A percentile compares a stretch with the other conserved stretches of the same genome.
Conservation (phyloP, 148 eudicot genomes). For the Linanthus parryae region DNA sequence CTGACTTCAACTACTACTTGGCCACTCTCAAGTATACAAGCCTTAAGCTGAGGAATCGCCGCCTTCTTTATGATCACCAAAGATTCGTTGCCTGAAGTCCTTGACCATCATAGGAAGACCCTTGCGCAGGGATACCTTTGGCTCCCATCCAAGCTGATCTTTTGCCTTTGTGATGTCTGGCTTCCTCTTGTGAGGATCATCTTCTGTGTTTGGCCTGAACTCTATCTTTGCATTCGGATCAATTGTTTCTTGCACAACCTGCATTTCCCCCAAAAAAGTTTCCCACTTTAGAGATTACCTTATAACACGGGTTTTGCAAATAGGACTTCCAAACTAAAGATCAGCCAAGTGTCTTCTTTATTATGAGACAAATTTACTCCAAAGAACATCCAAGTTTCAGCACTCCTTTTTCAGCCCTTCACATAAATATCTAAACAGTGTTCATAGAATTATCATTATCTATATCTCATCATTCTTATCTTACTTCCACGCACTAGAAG, state of each 20-base stretch:
- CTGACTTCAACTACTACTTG: neutral
- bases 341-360: too few relatives aligned
- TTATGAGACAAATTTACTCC: too few relatives aligned
- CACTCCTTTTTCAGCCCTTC: too few relatives aligned
- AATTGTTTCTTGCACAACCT: slow-evolving; percentile 96
- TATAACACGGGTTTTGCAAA: too few relatives aligned
- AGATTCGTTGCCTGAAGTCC: slow-evolving; percentile 80
- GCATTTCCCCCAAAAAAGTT: too few relatives aligned
- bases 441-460: too few relatives aligned
- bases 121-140: slow-evolving; percentile 69
- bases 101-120: slow-evolving; percentile 93
- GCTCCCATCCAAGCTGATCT: slow-evolving; percentile 92
- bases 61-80: slow-evolving; percentile 77
- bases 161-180: slow-evolving; percentile 89
- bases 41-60: slow-evolving; percentile 16
- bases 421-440: too few relatives aligned
- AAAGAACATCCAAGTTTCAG: too few relatives aligned
- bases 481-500: too few relatives aligned
- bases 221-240: slow-evolving; percentile 87
- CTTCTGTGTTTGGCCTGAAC: slow-evolving; percentile 84
- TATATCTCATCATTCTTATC: too few relatives aligned
- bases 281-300: too few relatives aligned
- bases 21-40: neutral
- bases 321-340: too few relatives aligned
- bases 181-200: slow-evolving; percentile 96